These are phyloP conservation scores for Sporobolomyces pararoseus DNA, from an alignment of 768 basidiomycete genomes.

Conservation along the genomic window DNA sequence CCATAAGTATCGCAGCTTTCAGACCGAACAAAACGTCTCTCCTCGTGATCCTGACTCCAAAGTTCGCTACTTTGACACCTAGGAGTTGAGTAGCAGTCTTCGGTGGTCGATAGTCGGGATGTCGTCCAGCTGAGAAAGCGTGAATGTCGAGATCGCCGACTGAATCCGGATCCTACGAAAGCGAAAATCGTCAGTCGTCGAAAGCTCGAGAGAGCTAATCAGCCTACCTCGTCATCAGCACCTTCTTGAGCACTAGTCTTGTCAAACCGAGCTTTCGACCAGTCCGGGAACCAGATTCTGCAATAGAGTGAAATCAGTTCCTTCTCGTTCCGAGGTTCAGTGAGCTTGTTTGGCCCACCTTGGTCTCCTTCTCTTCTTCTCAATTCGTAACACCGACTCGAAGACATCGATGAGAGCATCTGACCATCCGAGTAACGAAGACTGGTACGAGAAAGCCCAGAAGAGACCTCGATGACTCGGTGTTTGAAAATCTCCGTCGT, in stretches of 20 bases:
- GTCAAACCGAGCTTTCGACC: constrained; percentile 14
- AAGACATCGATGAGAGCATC: constrained; percentile 34
- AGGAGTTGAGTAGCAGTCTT: constrained; percentile 3
- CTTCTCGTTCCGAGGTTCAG: background rate
- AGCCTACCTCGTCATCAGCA: constrained; percentile 30
- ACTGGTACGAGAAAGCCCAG: constrained; percentile 36
- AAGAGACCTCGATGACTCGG: constrained; percentile 37
- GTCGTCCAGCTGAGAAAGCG: constrained; percentile 22
- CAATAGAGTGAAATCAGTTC: background rate
- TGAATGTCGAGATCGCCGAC: constrained; percentile 15
- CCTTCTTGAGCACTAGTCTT: background rate
- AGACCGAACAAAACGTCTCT: constrained; percentile 35
- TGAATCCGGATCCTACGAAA: constrained; percentile 23
- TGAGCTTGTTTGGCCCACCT: background rate
- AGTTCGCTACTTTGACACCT: constrained; percentile 15
- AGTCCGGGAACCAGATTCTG: constrained; percentile 38
- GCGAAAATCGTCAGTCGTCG: no score
- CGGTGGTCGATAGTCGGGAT: constrained; percentile 37
- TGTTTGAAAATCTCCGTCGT: background rate
- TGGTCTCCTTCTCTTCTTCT: constrained; percentile 30
- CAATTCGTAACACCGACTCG: constrained; percentile 19
- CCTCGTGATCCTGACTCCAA: background rate
- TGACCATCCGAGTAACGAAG: constrained; percentile 22
- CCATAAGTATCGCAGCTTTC: constrained; percentile 26
- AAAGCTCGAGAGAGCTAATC: no score